Conservation (phyloP, 495 filamentous ascomycete species). For the Echria macrotheca region DNA sequence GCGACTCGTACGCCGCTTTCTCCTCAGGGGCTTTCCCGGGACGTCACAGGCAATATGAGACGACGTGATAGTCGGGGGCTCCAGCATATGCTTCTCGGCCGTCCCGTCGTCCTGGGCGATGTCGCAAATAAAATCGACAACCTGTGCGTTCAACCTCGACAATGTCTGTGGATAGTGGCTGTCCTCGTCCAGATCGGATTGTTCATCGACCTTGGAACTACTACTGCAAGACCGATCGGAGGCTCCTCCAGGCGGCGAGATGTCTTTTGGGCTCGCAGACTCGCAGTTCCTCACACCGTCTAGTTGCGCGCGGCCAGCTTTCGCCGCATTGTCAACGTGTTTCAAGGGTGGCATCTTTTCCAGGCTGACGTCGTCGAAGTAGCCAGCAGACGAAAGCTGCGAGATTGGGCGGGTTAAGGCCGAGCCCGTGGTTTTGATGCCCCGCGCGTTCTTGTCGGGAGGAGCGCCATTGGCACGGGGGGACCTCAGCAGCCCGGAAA, state of each 20-base stretch:
- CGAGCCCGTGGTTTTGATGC: conserved; percentile 29
- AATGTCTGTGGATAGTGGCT: conserved; percentile 40
- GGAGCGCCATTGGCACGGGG: conserved; percentile 25
- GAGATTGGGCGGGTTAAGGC: conserved; percentile 34
- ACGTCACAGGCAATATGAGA: conserved; percentile 21
- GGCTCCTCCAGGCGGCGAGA: conserved; percentile 4
- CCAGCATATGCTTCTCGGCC: conserved; percentile 41
- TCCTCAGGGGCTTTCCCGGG: conserved; percentile 33
- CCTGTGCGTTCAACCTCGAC: conserved; percentile 37
- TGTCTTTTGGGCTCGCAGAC: conserved; percentile 14
- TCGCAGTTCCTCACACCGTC: conserved; percentile 15
- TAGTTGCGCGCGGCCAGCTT: conserved; percentile 15
- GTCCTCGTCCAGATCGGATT: conserved; percentile 34
- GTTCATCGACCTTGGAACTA: conserved; percentile 15
- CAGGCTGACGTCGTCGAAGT: conserved; percentile 29
- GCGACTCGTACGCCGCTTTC: conserved; percentile 25
- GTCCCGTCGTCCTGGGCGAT: conserved; percentile 47
- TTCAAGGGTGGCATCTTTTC: conserved; percentile 34
- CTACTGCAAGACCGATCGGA: conserved; percentile 18
- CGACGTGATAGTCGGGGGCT: conserved; percentile 29
- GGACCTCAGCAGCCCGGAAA: conserved; percentile 27
- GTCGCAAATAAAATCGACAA: conserved; percentile 50
- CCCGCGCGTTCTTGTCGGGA: conserved; percentile 31
- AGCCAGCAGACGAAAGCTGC: conserved; percentile 32
- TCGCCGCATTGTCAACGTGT: conserved; percentile 20